These are phyloP conservation scores for Closterium sp. DNA, from an alignment of 139 green algal species.

Conservation along the genomic window DNA sequence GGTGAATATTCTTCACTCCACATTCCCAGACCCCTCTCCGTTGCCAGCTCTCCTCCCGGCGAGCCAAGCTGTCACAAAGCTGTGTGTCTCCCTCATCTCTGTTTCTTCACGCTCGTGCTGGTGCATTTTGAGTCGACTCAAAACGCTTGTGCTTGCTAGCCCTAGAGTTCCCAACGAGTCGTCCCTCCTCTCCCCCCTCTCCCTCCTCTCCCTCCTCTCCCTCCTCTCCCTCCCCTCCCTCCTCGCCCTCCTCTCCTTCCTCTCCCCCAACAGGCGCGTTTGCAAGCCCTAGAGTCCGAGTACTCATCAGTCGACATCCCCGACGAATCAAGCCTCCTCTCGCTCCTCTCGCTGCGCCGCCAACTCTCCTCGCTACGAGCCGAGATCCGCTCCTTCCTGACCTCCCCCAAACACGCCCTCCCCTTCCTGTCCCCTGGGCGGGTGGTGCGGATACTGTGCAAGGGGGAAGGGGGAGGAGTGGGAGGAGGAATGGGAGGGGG, in stretches of 20 bases:
- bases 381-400: not conserved
- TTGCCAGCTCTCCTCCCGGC: too few species aligned
- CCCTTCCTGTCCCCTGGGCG: slow-evolving; percentile 85
- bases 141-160: too few species aligned
- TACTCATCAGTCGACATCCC: not conserved
- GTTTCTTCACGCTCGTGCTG: too few species aligned
- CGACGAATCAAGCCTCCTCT: not conserved
- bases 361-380: not conserved
- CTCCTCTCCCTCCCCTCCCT: not conserved
- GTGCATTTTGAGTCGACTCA: too few species aligned
- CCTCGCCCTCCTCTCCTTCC: not conserved
- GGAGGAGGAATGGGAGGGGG: not conserved
- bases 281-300: not conserved
- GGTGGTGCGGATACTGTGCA: slow-evolving; percentile 61
- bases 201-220: not conserved
- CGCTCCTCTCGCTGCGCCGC: not conserved
- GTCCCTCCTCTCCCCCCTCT: not conserved
- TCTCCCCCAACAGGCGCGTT: not conserved
- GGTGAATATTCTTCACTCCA: not conserved
- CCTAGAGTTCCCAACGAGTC: not conserved
- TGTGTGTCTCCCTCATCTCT: too few species aligned
- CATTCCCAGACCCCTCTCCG: too few species aligned
- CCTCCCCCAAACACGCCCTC: slow-evolving; percentile 37
- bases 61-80: too few species aligned
- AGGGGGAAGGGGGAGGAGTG: not conserved